Conservation (phyloP, 78 protist genomes). For the Dictyostelium firmibasis region DNA sequence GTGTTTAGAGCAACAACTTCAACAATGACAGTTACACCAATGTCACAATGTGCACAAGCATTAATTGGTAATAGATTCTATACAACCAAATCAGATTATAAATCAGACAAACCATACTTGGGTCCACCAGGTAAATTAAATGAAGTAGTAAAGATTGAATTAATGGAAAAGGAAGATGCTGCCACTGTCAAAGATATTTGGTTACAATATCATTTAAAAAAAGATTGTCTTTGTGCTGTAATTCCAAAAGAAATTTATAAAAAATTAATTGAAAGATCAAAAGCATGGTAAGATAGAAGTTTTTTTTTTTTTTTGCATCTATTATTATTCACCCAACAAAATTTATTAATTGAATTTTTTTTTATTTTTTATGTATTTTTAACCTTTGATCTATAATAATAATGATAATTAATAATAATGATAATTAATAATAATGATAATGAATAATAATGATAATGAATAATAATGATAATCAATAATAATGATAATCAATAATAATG, state of each 20-base stretch:
- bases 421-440: too few relatives aligned
- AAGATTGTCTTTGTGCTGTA: conserved; percentile 68
- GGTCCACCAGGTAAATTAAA: conserved; percentile 63
- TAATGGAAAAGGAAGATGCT: conserved; percentile 14
- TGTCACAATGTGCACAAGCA: conserved; percentile 64
- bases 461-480: too few relatives aligned
- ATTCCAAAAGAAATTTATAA: conserved; percentile 52
- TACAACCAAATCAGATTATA: conserved; percentile 42
- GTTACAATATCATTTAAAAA: conserved; percentile 45
- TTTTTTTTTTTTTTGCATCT: too few relatives aligned
- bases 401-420: too few relatives aligned
- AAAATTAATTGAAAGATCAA: conserved; percentile 41
- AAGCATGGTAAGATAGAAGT: conserved; percentile 9
- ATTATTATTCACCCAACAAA: too few relatives aligned
- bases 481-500: too few relatives aligned
- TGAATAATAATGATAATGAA: too few relatives aligned
- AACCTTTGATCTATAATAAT: too few relatives aligned
- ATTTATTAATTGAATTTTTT: too few relatives aligned
- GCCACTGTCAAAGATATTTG: conserved; percentile 47
- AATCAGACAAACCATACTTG: conserved; percentile 5
- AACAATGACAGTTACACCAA: background rate
- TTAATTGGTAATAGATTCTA: conserved; percentile 34
- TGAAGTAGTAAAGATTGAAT: conserved; percentile 49
- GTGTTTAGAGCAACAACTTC: background rate
- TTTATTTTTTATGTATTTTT: background rate